A percentile compares a stretch with the other conserved stretches of the same genome.
phyloP scores from a whole-genome alignment of 2,329 filamentous ascomycete genomes.

The Alternaria sp. region DNA sequence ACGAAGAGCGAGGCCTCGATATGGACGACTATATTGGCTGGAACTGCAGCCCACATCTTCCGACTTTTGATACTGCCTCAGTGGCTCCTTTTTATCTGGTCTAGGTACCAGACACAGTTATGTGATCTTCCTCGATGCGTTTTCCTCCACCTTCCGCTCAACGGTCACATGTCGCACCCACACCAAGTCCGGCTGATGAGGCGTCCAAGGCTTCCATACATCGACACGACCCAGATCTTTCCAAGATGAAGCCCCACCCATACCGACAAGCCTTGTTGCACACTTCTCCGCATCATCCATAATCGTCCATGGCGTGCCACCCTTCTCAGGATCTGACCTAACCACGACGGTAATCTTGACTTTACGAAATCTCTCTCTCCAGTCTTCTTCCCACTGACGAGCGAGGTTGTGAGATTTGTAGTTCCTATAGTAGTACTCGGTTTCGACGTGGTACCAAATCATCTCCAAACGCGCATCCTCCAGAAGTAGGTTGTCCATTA shows the following conservation, averaged over 20 bases:
- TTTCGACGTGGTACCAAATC: background rate
- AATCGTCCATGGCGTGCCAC: background rate
- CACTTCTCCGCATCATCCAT: background rate
- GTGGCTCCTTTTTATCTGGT: no score
- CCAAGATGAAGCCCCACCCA: background rate
- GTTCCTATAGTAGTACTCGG: no score
- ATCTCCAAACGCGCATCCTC: background rate
- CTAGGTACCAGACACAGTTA: no score
- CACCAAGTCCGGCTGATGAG: no score
- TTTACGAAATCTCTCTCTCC: background rate
- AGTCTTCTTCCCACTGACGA: background rate
- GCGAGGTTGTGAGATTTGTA: no score
- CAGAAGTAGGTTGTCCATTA: background rate
- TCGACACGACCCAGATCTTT: no score
- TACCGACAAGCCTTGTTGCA: background rate
- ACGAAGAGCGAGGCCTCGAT: background rate
- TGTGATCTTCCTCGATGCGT: no score
- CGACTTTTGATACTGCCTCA: background rate
- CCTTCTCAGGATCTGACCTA: background rate
- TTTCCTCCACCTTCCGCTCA: no score
- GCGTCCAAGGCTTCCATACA: no score
- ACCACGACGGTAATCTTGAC: background rate
- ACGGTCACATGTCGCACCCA: no score
- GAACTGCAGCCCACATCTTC: rapidly evolving
- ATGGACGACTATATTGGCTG: background rate